A percentile compares a stretch with the other conserved stretches of the same genome.
phyloP scores from a whole-genome alignment of 2,329 filamentous ascomycete genomes.

The Madurella mycetomatis region DNA sequence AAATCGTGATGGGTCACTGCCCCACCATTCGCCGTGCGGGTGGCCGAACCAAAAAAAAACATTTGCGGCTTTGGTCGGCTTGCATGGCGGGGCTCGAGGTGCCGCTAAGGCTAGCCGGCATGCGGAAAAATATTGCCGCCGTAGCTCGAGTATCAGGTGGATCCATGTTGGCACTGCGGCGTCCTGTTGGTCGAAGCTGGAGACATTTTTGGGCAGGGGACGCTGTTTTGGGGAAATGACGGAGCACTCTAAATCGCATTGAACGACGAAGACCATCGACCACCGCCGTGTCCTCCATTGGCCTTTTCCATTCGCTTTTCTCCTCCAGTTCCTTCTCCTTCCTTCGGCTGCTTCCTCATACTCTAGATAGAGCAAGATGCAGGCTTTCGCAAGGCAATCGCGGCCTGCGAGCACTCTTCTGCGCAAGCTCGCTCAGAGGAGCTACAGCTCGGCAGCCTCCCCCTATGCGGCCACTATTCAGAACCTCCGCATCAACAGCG shows the following conservation, averaged over 20 bases:
- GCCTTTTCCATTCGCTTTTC: neutral
- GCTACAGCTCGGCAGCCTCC: constrained; percentile 67
- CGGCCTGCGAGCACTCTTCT: constrained; percentile 64
- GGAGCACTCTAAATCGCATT: constrained; percentile 8
- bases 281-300: neutral
- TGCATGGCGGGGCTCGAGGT: neutral
- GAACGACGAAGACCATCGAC: constrained; percentile 1
- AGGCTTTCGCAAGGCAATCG: constrained; percentile 71
- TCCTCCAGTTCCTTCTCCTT: constrained; percentile 8
- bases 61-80: neutral
- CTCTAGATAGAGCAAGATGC: constrained; percentile 57
- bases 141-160: constrained; percentile 4
- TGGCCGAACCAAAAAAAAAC: neutral
- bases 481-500: constrained; percentile 87
- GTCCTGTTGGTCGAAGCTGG: constrained; percentile 16
- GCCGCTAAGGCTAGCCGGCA: neutral
- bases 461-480: constrained; percentile 69
- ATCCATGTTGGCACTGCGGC: constrained; percentile 7
- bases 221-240: constrained; percentile 21
- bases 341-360: constrained; percentile 8
- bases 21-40: neutral
- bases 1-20: neutral
- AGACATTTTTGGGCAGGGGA: constrained; percentile 17
- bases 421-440: constrained; percentile 61
- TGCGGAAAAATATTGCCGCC: constrained; percentile 19